Conservation (phyloP, 257 asterid species). For the Solanum neorickii region DNA sequence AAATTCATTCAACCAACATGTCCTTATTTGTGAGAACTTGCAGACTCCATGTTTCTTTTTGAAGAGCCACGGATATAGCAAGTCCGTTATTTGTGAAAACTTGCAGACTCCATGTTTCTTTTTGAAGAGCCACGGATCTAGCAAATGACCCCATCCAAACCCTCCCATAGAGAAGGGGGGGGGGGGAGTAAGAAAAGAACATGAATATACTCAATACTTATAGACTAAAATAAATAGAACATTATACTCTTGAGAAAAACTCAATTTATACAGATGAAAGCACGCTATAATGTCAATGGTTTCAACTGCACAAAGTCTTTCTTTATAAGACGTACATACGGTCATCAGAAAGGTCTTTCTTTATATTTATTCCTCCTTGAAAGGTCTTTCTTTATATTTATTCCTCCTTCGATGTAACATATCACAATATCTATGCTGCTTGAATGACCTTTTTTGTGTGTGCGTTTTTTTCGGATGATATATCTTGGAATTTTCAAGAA, state of each 20-base stretch:
- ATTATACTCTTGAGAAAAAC: not conserved
- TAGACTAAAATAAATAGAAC: not conserved
- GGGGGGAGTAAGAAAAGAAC: not conserved
- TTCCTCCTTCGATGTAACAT: not conserved
- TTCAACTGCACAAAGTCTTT: not conserved
- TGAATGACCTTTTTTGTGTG: not conserved
- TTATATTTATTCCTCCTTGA: not conserved
- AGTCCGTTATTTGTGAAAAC: not conserved
- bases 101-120: not conserved
- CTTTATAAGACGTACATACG: not conserved
- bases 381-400: not conserved
- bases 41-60: not conserved
- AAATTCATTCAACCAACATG: not conserved
- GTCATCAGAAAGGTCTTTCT: not conserved
- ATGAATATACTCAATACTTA: not conserved
- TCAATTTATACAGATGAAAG: not conserved
- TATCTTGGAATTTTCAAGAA: not conserved
- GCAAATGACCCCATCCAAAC: not conserved
- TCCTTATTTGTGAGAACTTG: not conserved
- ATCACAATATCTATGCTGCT: not conserved
- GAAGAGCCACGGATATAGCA: not conserved
- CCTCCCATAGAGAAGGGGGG: not conserved
- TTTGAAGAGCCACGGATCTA: not conserved
- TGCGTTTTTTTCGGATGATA: not conserved
- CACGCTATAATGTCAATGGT: not conserved